These are phyloP conservation scores for Olyra latifolia DNA, from an alignment of 176 grass and related monocot species.

Conservation along the genomic window DNA sequence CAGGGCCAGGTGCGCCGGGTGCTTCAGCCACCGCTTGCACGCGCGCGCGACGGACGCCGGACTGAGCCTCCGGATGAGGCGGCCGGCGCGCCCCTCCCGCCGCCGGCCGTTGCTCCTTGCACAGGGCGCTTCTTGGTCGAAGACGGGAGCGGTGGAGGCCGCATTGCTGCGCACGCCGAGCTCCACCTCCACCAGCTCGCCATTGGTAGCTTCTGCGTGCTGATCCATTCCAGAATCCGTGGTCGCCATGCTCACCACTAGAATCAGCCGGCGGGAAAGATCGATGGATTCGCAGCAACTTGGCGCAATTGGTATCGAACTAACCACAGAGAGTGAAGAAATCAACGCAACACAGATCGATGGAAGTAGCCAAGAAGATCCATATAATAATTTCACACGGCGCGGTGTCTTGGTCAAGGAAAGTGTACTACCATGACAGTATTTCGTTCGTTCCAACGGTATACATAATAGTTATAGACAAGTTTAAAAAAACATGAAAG, in stretches of 20 bases:
- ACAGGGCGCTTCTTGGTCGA: neutral
- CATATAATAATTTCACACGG: neutral
- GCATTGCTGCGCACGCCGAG: neutral
- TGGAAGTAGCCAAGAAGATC: neutral
- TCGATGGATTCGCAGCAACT: neutral
- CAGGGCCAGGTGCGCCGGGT: constrained; percentile 58
- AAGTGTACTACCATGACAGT: neutral
- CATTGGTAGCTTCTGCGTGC: neutral
- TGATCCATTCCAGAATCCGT: neutral
- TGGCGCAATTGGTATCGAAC: neutral
- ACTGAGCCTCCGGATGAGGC: constrained; percentile 41
- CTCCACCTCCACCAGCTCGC: neutral
- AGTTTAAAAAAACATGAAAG: neutral
- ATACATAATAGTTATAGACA: neutral
- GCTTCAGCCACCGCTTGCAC: constrained; percentile 53
- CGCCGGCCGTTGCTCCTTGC: neutral
- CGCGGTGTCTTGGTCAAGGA: constrained; percentile 23
- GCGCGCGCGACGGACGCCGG: constrained; percentile 29
- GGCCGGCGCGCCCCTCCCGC: neutral
- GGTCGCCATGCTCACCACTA: neutral
- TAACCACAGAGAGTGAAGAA: neutral
- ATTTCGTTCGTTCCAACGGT: neutral
- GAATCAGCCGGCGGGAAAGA: neutral
- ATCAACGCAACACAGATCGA: neutral
- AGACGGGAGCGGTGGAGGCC: neutral